Base-by-base conservation (phyloP, 2,329 filamentous ascomycete species). In the Talaromyces sp. region DNA sequence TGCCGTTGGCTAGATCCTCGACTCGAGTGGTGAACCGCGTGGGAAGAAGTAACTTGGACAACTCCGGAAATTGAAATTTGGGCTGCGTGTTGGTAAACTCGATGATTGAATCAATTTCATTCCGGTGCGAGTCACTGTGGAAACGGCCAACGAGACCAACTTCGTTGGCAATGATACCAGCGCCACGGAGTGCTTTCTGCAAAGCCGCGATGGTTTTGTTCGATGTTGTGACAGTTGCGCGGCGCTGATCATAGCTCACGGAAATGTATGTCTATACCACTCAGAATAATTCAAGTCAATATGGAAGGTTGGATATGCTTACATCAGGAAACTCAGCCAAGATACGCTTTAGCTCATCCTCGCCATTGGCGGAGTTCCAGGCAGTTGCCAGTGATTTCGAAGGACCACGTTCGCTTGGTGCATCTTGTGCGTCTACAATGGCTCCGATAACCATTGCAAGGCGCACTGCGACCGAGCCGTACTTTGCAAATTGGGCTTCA, bases 361-460 rank as follows among this genome's bases (percentile, higher is more conserved):
- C 22, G 11, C 47, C 38, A 27, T 58, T 25, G 29, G 27, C 25
- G 1, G 40, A 22, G 5, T 54, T 38, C 60, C 60, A 63, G 5
- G 47, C 69, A 5, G 66, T 59, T 6, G 73, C 69, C 38, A 73
- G 68, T 27, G 72, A 75, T 62, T 64, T 67, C 10, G 72, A 70
- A 47, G 51, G 10, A 63, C 73, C 71, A 54, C 67, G 29, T 15
- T 60, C 61, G 27, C 5, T 25, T 10, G 66, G 61, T 19, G 31
- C 65, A 10, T 80, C 75, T 19, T 75, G 64, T 6, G 71, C 72
- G 66, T 80, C 80, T 0, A 79, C 75, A 1, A 79, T 22, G 0
- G 71, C 73, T 1, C 77, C 80, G 25, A 79, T 72, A 1, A 79
- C 67, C 71, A 79, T 72, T 0, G 71, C 79, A 1, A 83, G 63